Percentiles rank a stretch among this genome's conserved stretches.
phyloP scores from a whole-genome alignment of 2,329 filamentous ascomycete genomes.

The Shiraia bambusicola region DNA sequence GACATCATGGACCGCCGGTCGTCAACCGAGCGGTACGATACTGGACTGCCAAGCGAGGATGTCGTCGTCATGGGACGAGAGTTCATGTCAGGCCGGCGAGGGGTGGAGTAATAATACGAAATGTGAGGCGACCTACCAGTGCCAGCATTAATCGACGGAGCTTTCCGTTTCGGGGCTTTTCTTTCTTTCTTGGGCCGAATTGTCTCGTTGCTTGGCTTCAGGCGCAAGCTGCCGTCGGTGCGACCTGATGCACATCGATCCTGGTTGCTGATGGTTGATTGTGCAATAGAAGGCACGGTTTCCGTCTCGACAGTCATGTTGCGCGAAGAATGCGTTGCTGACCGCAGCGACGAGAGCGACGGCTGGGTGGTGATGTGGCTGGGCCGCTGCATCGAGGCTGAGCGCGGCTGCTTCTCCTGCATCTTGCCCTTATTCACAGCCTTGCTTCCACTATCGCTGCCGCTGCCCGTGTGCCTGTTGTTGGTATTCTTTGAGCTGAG shows the following conservation, averaged over 20 bases:
- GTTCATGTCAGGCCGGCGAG: conserved; percentile 26
- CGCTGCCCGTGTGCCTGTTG: conserved; percentile 54
- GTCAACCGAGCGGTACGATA: conserved; percentile 35
- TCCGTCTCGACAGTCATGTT: conserved; percentile 99
- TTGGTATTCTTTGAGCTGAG: conserved; percentile 46
- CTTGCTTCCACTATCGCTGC: conserved; percentile 62
- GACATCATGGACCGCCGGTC: conserved; percentile 28
- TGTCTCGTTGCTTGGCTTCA: conserved; percentile 91
- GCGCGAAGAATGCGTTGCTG: conserved; percentile 61
- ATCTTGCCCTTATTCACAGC: conserved; percentile 32
- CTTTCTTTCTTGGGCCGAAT: conserved; percentile 93
- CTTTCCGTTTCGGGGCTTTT: conserved; percentile 75
- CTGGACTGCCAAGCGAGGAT: conserved; percentile 34
- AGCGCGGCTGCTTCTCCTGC: conserved; percentile 45
- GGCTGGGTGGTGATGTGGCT: conserved; percentile 60
- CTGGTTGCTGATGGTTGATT: conserved; percentile 67
- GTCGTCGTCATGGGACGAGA: conserved; percentile 29
- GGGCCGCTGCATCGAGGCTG: conserved; percentile 46
- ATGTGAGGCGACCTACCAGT: conserved; percentile 63
- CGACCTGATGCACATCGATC: conserved; percentile 61
- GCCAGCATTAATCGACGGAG: conserved; percentile 68
- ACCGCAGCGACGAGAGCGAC: conserved; percentile 71
- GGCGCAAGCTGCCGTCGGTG: conserved; percentile 73
- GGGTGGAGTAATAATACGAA: conserved; percentile 37
- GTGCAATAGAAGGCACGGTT: conserved; percentile 87